A percentile compares a stretch with the other conserved stretches of the same genome.
Evolutionary conservation across 2,329 filamentous ascomycete species (phyloP).

Genomic region (Aspergillus latus): DNA sequence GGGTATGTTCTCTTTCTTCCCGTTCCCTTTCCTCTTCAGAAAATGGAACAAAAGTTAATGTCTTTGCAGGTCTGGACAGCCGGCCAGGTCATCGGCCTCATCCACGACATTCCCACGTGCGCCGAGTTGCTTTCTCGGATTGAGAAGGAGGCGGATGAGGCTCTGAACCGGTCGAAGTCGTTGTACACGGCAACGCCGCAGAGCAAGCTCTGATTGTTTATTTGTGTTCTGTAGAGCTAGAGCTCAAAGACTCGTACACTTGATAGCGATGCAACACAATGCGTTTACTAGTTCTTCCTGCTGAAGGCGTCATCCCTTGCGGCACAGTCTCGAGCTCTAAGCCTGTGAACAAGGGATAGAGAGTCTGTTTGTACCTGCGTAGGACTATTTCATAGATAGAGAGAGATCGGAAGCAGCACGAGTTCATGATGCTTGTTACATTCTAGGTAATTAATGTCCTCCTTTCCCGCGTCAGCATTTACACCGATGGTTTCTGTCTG

Average conservation of each 20-base stretch:
- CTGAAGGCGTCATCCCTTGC: conserved; percentile 1
- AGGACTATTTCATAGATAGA: not conserved
- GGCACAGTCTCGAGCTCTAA: not conserved
- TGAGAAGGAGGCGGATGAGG: conserved; percentile 71
- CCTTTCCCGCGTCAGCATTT: too few species aligned
- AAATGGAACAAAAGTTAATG: conserved; percentile 13
- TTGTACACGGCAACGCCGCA: conserved; percentile 50
- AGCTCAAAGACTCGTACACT: not conserved
- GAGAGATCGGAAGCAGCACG: not conserved
- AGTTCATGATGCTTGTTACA: not conserved
- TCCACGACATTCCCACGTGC: conserved; percentile 79
- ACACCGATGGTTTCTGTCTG: too few species aligned
- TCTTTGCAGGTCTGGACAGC: conserved; percentile 81
- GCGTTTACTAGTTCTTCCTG: not conserved
- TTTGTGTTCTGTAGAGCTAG: conserved; percentile 13
- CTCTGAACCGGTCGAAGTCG: conserved; percentile 60
- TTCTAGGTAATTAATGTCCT: too few species aligned
- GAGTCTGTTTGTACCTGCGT: conserved; percentile 3
- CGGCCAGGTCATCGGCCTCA: conserved; percentile 88
- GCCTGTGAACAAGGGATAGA: not conserved
- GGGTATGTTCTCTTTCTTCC: conserved; percentile 60
- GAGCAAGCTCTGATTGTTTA: conserved; percentile 56
- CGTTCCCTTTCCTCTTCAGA: not conserved
- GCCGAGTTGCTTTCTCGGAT: conserved; percentile 68
- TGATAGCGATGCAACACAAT: not conserved